Base-by-base conservation (phyloP, 371 early-diverging fungal species). In the Mucor mucedo region DNA sequence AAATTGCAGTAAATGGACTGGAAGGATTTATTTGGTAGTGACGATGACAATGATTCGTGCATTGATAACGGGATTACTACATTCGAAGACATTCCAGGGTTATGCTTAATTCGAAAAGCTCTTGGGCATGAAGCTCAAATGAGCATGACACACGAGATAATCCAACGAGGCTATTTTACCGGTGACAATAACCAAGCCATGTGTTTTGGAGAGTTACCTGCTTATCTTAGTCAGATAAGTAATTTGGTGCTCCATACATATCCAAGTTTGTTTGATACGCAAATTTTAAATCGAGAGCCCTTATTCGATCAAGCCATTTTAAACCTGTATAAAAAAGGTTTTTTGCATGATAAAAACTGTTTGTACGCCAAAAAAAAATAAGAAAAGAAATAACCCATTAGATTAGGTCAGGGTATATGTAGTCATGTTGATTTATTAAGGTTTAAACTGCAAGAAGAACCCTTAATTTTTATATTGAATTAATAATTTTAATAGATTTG, bases 241-340 rank as follows among this genome's bases (percentile, higher is more conserved):
- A 3, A 45, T 2, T 70, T 70, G 68, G 45, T 72, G 2, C 35
- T 30, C 5, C 10, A 63, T 5, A 45, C 32, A 14, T 65, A 63
- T 27, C 63, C 71, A 8, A 32, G 55, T 2, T n/a, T 80, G 21
- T 69, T 75, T 40, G 68, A 64, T 9, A 11, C 27, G 8, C 38
- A 45, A 35, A 57, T 81, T 13, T n/a, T 70, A 6, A 48, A 64
- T 5, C 62, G 79, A 28, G 29, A 54, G n/a, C 76, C 77, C 1
- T 61, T 81, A 14, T 81, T 81, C 60, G 77, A 81, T 62, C 82
- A 81, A 59, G 79, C 79, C 2, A 78, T 81, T 45, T 49, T 77
- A 10, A 81, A 81, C 50, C 47, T 76, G 30, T 81, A 81, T 57
- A 60, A 69, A 33, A 71, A 71, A 71, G 81, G 79, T 79, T 66